These are phyloP conservation scores for Leishmania arabica DNA, from an alignment of 208 protist species.

Conservation along the genomic window DNA sequence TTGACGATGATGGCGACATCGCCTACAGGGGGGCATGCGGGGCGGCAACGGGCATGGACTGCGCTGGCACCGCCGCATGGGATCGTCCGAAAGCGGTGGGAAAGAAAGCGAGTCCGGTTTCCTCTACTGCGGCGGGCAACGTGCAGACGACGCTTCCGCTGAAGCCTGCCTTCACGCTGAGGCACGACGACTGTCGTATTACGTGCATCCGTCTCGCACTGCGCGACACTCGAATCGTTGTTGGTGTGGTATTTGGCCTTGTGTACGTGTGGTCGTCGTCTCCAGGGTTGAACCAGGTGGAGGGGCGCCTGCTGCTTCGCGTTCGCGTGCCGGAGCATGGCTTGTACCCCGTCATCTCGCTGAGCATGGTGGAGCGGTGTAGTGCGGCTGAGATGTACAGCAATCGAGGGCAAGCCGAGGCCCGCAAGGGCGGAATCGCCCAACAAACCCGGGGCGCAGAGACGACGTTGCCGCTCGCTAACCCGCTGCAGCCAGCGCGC, in stretches of 20 bases:
- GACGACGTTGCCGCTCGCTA: background rate
- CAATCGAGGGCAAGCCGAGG: background rate
- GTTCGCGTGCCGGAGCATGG: slow-evolving; percentile 45
- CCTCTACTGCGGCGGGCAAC: background rate
- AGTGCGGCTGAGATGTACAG: background rate
- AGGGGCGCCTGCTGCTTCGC: slow-evolving; percentile 60
- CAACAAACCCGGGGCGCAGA: background rate
- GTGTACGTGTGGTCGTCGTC: slow-evolving; percentile 74
- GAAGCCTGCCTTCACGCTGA: slow-evolving; percentile 37
- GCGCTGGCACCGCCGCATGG: background rate
- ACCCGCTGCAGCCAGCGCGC: background rate
- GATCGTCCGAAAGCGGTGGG: background rate
- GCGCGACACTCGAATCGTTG: slow-evolving; percentile 62
- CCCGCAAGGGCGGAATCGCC: background rate
- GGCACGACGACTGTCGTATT: slow-evolving; percentile 60
- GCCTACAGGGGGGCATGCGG: background rate
- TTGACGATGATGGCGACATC: slow-evolving; percentile 4
- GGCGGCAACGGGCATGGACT: background rate
- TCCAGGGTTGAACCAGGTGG: slow-evolving; percentile 61
- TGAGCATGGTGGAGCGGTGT: slow-evolving; percentile 25
- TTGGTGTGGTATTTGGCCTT: slow-evolving; percentile 56
- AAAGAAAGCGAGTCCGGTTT: background rate
- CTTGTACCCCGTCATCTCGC: slow-evolving; percentile 56
- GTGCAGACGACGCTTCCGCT: slow-evolving; percentile 2
- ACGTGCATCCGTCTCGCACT: slow-evolving; percentile 48